phyloP scores from a whole-genome alignment of 2,329 filamentous ascomycete species.

The Tolypocladium amazonense region DNA sequence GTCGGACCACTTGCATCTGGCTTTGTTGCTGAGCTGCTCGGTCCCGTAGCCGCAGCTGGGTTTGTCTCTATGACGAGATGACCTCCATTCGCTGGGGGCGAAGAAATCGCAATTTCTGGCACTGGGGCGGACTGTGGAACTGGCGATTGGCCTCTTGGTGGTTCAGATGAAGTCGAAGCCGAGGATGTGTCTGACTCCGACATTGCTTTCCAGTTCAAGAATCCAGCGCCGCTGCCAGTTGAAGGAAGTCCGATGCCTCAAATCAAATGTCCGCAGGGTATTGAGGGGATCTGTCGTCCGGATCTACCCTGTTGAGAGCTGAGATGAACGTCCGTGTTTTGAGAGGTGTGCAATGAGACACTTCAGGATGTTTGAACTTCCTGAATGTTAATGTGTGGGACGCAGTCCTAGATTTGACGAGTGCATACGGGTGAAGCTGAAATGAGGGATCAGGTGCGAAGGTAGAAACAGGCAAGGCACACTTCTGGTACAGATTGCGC shows the following conservation, averaged over 20 bases:
- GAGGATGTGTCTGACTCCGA: not conserved
- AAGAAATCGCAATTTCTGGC: not conserved
- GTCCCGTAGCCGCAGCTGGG: not conserved
- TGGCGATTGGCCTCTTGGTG: not conserved
- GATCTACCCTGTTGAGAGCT: not conserved
- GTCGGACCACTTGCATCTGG: not conserved
- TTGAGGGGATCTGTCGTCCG: not conserved
- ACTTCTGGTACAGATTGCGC: not conserved
- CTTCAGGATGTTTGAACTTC: not conserved
- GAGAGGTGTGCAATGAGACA: not conserved
- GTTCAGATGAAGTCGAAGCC: not conserved
- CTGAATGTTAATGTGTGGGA: not conserved
- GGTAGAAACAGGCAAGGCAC: not conserved
- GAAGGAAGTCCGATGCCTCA: not conserved
- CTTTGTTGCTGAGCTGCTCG: not conserved
- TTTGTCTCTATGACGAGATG: not conserved
- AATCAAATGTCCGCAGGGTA: not conserved
- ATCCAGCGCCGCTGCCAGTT: not conserved
- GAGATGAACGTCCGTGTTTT: not conserved
- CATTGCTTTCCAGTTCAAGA: not conserved
- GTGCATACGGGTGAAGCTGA: not conserved
- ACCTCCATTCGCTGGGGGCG: not conserved
- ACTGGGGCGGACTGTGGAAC: not conserved
- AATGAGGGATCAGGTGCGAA: not conserved
- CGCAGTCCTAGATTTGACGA: not conserved